Percentiles rank a stretch among this genome's conserved stretches.
phyloP scores from a whole-genome alignment of 148 eudicot species.

The Beta vulgaris region DNA sequence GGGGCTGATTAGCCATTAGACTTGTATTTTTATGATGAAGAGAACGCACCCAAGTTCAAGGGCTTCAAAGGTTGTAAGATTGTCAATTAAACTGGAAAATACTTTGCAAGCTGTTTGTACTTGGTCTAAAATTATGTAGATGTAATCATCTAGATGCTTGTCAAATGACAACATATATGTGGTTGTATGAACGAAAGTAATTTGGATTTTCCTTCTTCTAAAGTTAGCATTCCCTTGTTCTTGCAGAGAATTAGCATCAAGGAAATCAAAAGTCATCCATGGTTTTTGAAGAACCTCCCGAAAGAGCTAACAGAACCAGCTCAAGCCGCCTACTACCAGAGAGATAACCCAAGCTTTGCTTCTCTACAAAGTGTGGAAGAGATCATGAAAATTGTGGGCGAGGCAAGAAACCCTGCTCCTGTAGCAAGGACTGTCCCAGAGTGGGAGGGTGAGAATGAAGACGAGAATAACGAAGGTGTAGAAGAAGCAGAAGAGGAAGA shows the following conservation, averaged over 20 bases:
- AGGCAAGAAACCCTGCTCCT: constrained; percentile 41
- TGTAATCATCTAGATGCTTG: neutral
- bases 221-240: neutral
- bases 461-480: constrained; percentile 16
- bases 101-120: neutral
- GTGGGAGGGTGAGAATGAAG: constrained; percentile 35
- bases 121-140: neutral
- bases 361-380: constrained; percentile 44
- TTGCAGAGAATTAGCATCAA: constrained; percentile 48
- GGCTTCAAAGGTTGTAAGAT: neutral
- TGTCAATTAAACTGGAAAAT: neutral
- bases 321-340: constrained; percentile 42
- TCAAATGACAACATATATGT: neutral
- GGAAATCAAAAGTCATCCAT: constrained; percentile 54
- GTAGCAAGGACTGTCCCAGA: constrained; percentile 39
- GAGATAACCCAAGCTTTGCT: constrained; percentile 41
- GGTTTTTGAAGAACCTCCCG: constrained; percentile 55
- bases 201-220: neutral
- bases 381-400: constrained; percentile 46
- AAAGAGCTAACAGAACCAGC: constrained; percentile 42
- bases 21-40: too few species aligned
- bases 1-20: too few species aligned
- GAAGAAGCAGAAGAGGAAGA: constrained; percentile 31
- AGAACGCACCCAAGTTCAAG: too few species aligned
- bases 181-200: neutral